phyloP scores from a whole-genome alignment of 495 filamentous ascomycete genomes.

The Parachaetomium inaequale region DNA sequence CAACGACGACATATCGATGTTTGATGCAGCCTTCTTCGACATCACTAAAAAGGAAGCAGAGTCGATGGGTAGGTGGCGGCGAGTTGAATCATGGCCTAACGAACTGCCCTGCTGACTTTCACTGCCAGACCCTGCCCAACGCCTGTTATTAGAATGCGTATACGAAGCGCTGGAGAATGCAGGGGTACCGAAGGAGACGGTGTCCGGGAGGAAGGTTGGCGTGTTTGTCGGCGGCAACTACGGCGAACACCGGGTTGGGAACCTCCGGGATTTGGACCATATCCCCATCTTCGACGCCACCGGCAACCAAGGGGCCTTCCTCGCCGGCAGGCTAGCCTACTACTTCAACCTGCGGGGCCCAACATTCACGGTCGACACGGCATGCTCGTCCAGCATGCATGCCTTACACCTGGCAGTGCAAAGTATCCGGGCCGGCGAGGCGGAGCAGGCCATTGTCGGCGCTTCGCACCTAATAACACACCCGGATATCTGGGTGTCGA shows the following conservation, averaged over 20 bases:
- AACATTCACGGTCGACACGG: slow-evolving; percentile 74
- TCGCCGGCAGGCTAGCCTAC: slow-evolving; percentile 55
- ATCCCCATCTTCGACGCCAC: slow-evolving; percentile 41
- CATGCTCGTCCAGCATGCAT: slow-evolving; percentile 71
- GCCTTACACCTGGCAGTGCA: slow-evolving; percentile 71
- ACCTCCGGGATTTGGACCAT: slow-evolving; percentile 40
- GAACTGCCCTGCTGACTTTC: neutral
- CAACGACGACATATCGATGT: slow-evolving; percentile 45
- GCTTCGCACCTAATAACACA: slow-evolving; percentile 44
- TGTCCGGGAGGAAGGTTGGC: slow-evolving; percentile 43
- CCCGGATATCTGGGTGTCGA: slow-evolving; percentile 43
- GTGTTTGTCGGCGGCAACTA: slow-evolving; percentile 46
- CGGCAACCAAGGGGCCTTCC: slow-evolving; percentile 45
- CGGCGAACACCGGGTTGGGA: slow-evolving; percentile 35
- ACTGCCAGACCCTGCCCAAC: slow-evolving; percentile 50
- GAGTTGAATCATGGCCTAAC: neutral
- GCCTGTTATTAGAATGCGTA: slow-evolving; percentile 52
- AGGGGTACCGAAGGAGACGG: slow-evolving; percentile 46
- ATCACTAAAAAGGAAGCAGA: slow-evolving; percentile 49
- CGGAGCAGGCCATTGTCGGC: slow-evolving; percentile 44
- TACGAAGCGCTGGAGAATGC: slow-evolving; percentile 50
- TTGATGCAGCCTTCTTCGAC: slow-evolving; percentile 53
- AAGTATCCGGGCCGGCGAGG: slow-evolving; percentile 59
- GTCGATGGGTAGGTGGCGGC: slow-evolving; percentile 40
- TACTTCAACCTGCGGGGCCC: slow-evolving; percentile 53